These are phyloP conservation scores for Ramaria rubella DNA, from an alignment of 768 basidiomycete genomes.

Conservation along the genomic window DNA sequence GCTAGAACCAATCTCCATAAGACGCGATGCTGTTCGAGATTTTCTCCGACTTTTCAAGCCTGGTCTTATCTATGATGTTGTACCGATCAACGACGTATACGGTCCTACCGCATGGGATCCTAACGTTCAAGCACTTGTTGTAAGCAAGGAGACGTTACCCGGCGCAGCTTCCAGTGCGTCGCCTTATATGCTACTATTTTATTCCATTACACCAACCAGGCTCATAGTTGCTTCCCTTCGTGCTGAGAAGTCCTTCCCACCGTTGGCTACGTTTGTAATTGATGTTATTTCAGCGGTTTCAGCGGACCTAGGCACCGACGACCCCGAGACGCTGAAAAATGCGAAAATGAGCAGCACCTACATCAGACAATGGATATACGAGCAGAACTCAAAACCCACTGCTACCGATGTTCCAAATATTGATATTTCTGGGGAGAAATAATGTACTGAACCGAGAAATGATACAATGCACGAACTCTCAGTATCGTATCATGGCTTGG, in stretches of 20 bases:
- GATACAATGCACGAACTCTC: too few relatives aligned
- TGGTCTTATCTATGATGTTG: constrained; percentile 56
- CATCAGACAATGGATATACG: constrained; percentile 77
- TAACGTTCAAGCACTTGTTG: constrained; percentile 86
- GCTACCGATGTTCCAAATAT: too few relatives aligned
- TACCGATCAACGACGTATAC: constrained; percentile 76
- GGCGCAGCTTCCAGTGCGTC: constrained; percentile 71
- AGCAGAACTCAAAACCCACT: too few relatives aligned
- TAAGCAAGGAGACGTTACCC: constrained; percentile 78
- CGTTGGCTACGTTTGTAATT: constrained; percentile 68
- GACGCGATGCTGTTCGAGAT: constrained; percentile 50
- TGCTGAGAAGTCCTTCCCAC: constrained; percentile 45
- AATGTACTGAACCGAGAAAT: too few relatives aligned
- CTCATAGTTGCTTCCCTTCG: constrained; percentile 58
- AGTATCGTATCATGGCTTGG: too few relatives aligned
- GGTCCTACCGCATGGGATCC: constrained; percentile 88
- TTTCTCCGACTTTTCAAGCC: constrained; percentile 73
- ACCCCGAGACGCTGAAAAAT: constrained; percentile 61
- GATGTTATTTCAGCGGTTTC: constrained; percentile 74
- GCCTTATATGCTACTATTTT: background rate
- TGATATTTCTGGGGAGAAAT: too few relatives aligned
- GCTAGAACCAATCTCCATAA: constrained; percentile 52
- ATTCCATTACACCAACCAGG: background rate
- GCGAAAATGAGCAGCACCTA: constrained; percentile 94
- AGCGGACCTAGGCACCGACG: constrained; percentile 52